A percentile compares a stretch with the other conserved stretches of the same genome.
Evolutionary conservation across 176 grass and related monocot genomes (phyloP).

Genomic region (Rhynchospora pubera): DNA sequence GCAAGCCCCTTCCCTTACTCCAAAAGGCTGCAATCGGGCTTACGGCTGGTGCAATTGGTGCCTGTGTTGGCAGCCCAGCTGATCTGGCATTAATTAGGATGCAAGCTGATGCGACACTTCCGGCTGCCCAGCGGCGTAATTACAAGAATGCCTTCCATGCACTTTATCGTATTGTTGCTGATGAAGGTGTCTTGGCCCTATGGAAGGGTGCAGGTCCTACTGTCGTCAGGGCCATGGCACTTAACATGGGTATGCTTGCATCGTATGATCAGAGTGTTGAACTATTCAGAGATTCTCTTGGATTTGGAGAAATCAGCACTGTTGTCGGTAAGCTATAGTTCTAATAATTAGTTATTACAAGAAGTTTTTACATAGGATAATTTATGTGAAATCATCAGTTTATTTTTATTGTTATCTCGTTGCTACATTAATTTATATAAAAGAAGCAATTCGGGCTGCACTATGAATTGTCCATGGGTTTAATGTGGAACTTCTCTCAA

Average conservation of each 20-base stretch:
- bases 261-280: slow-evolving; percentile 91
- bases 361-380: not conserved
- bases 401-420: not conserved
- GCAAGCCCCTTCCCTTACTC: slow-evolving; percentile 70
- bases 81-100: slow-evolving; percentile 90
- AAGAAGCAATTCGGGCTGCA: not conserved
- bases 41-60: slow-evolving; percentile 83
- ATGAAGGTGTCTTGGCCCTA: slow-evolving; percentile 88
- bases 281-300: slow-evolving; percentile 70
- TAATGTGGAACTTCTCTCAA: not conserved
- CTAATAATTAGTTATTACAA: not conserved
- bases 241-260: slow-evolving; percentile 97
- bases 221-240: slow-evolving; percentile 81
- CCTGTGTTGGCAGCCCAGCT: slow-evolving; percentile 71
- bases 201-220: slow-evolving; percentile 95
- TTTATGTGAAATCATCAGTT: not conserved
- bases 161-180: slow-evolving; percentile 60
- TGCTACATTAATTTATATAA: not conserved
- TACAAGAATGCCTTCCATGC: slow-evolving; percentile 94
- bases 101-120: slow-evolving; percentile 93
- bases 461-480: not conserved
- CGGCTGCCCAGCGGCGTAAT: slow-evolving; percentile 54
- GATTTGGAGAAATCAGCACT: slow-evolving; percentile 69
- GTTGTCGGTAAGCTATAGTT: slow-evolving; percentile 52
- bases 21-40: slow-evolving; percentile 86